Percentiles rank a stretch among this genome's conserved stretches.
Conservation (phyloP, 73 alveolate species). For the Blepharisma japonicum region DNA sequence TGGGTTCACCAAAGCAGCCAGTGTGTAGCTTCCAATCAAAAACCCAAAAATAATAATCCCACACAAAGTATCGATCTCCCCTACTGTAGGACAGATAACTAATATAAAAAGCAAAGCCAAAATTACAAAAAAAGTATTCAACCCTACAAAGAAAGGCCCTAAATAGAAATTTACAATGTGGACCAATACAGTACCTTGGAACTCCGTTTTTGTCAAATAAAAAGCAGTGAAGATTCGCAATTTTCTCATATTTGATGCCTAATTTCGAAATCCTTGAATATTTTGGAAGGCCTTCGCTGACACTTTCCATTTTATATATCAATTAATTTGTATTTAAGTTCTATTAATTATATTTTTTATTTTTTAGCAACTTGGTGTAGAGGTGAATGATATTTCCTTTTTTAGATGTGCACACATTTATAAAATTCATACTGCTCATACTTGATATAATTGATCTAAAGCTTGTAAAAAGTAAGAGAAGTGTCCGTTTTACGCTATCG, state of each 20-base stretch:
- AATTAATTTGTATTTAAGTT: too few relatives aligned
- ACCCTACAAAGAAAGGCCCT: slow-evolving; percentile 3
- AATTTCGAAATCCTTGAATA: too few relatives aligned
- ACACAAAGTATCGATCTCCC: not conserved
- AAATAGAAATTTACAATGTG: slow-evolving; percentile 43
- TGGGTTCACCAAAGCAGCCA: slow-evolving; percentile 1
- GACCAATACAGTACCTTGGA: slow-evolving; percentile 48
- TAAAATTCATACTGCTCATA: too few relatives aligned
- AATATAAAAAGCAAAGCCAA: not conserved
- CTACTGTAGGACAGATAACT: not conserved
- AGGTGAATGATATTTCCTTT: too few relatives aligned
- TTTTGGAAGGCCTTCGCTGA: too few relatives aligned
- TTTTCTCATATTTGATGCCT: slow-evolving; percentile 4
- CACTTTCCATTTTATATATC: too few relatives aligned
- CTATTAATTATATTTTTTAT: too few relatives aligned
- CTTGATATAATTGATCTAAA: too few relatives aligned
- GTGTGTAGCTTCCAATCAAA: not conserved
- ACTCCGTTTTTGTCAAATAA: slow-evolving; percentile 34
- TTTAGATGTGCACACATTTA: too few relatives aligned
- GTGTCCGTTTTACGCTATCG: too few relatives aligned
- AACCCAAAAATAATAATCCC: not conserved
- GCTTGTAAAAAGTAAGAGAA: too few relatives aligned
- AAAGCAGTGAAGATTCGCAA: slow-evolving; percentile 5
- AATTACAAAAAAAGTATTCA: not conserved
- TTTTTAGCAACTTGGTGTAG: too few relatives aligned